These are phyloP conservation scores for Agroathelia rolfsii DNA, from an alignment of 1,284 basidiomycete genomes.

Conservation along the genomic window DNA sequence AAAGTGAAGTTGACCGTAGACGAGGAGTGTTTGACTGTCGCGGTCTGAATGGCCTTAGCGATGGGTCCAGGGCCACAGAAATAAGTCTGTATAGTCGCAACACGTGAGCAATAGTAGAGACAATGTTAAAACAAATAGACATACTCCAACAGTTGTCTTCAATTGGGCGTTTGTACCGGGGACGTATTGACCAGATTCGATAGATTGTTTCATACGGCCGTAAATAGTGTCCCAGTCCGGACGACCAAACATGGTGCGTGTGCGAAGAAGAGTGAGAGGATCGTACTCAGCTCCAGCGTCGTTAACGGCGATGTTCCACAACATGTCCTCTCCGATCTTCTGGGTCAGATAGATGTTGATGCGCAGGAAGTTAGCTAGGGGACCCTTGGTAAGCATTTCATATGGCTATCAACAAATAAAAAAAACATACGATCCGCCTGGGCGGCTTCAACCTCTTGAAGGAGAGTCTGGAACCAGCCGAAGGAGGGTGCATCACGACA, in stretches of 20 bases:
- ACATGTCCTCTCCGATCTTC: conserved; percentile 75
- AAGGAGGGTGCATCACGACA: conserved; percentile 84
- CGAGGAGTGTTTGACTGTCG: conserved; percentile 44
- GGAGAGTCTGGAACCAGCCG: conserved; percentile 84
- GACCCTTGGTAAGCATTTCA: conserved; percentile 5
- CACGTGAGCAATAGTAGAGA: conserved; percentile 7
- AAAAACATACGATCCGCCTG: conserved; percentile 68
- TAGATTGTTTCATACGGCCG: conserved; percentile 55
- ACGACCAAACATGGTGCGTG: conserved; percentile 81
- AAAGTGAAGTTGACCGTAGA: conserved; percentile 64
- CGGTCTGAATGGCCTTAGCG: conserved; percentile 66
- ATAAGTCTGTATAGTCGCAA: conserved; percentile 49
- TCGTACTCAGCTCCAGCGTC: conserved; percentile 76
- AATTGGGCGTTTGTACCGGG: conserved; percentile 68
- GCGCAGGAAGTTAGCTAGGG: conserved; percentile 72
- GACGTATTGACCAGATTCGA: conserved; percentile 72
- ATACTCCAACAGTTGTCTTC: conserved; percentile 72
- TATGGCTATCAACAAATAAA: conserved; percentile 1
- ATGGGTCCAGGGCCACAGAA: conserved; percentile 74
- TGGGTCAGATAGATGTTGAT: conserved; percentile 88
- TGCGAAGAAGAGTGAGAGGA: conserved; percentile 74
- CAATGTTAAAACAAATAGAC: conserved; percentile 17
- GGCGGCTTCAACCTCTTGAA: conserved; percentile 77
- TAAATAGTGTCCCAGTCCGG: conserved; percentile 82
- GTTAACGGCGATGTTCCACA: conserved; percentile 86